Percentiles rank a stretch among this genome's conserved stretches.
Conservation (phyloP, 2,329 filamentous ascomycete genomes). For the Microdochium trichocladiopsis region DNA sequence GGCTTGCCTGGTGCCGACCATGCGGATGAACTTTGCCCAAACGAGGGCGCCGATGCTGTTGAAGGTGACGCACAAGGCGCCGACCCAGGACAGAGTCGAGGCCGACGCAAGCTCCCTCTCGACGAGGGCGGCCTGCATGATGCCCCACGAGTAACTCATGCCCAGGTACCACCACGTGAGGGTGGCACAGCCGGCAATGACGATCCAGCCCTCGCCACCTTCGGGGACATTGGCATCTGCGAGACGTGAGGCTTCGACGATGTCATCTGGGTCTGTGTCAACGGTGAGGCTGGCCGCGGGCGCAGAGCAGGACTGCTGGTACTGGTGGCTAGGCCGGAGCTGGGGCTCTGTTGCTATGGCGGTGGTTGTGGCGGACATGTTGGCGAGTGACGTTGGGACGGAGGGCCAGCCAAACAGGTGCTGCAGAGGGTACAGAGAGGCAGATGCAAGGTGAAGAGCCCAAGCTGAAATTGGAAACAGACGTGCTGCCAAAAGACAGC, state of each 20-base stretch:
- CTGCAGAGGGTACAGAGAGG: too few relatives aligned
- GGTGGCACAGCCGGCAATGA: conserved; percentile 41
- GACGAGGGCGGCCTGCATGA: conserved; percentile 51
- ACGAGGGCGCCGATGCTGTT: conserved; percentile 44
- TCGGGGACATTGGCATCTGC: conserved; percentile 26
- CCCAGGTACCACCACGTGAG: conserved; percentile 51
- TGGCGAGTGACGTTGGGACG: neutral
- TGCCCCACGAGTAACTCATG: conserved; percentile 51
- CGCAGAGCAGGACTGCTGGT: neutral
- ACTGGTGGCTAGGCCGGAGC: neutral
- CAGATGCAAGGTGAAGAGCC: too few relatives aligned
- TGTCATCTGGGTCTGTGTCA: neutral
- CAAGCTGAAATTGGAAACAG: too few relatives aligned
- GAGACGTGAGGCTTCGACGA: neutral
- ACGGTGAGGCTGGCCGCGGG: neutral
- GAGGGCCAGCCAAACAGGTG: too few relatives aligned
- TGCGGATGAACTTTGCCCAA: conserved; percentile 41
- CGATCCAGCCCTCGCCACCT: conserved; percentile 49
- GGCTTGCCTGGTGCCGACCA: conserved; percentile 38
- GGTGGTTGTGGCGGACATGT: neutral
- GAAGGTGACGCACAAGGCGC: conserved; percentile 41
- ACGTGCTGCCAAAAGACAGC: too few relatives aligned
- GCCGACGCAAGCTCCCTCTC: conserved; percentile 37
- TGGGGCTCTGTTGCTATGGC: neutral
- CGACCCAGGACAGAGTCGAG: conserved; percentile 51